These are phyloP conservation scores for Nannizziopsis arthrosporioides DNA, from an alignment of 2,329 filamentous ascomycete species.

Conservation along the genomic window DNA sequence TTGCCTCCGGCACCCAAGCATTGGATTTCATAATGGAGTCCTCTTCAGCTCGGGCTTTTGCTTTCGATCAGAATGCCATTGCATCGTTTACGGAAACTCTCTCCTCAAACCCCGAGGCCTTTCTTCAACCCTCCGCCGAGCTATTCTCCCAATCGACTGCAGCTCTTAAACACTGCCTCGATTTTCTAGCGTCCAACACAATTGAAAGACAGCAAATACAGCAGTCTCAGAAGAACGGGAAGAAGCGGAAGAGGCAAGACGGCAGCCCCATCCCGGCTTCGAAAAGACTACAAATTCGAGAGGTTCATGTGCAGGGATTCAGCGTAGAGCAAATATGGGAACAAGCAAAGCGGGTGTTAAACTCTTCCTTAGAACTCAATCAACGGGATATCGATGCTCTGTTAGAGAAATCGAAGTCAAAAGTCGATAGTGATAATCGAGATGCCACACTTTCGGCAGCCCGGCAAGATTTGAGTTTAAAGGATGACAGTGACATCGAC, in stretches of 20 bases:
- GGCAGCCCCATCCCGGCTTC: conserved; percentile 26
- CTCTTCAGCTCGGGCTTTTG: not conserved
- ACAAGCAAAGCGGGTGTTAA: conserved; percentile 74
- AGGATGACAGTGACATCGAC: conserved; percentile 19
- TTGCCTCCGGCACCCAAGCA: not conserved
- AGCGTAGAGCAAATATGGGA: conserved; percentile 86
- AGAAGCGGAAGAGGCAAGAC: conserved; percentile 63
- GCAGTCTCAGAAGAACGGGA: conserved; percentile 48
- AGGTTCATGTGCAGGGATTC: conserved; percentile 77
- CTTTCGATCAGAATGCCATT: not conserved
- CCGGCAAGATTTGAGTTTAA: conserved; percentile 10
- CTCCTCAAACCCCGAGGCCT: conserved; percentile 46
- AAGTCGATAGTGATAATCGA: not conserved
- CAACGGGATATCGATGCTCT: conserved; percentile 32
- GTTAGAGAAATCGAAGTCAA: not conserved
- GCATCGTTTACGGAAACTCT: conserved; percentile 4
- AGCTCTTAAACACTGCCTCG: conserved; percentile 68
- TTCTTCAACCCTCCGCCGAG: conserved; percentile 59
- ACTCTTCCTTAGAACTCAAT: conserved; percentile 47
- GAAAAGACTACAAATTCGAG: conserved; percentile 56
- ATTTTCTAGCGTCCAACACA: conserved; percentile 63
- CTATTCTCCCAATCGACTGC: conserved; percentile 59
- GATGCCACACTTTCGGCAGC: not conserved
- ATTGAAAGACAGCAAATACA: conserved; percentile 61
- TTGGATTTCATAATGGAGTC: not conserved